Percentiles rank a stretch among this genome's conserved stretches.
These are phyloP conservation scores for Talaromyces stipitatus DNA, from an alignment of 495 filamentous ascomycete genomes.

Conservation along the genomic window DNA sequence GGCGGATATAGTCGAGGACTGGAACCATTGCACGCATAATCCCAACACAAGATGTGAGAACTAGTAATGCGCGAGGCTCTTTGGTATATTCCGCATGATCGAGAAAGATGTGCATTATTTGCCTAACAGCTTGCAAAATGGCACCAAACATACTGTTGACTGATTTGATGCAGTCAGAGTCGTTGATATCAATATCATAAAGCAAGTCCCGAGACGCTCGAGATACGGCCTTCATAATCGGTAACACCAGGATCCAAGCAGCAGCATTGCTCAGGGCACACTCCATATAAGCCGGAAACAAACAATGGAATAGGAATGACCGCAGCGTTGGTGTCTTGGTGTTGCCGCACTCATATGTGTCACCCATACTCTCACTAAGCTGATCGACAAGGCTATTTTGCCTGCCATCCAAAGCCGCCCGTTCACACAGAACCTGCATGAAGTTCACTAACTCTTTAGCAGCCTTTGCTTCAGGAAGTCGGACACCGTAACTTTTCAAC, in stretches of 20 bases:
- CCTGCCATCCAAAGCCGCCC: slow-evolving; percentile 53
- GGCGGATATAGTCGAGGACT: slow-evolving; percentile 46
- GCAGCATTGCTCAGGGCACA: slow-evolving; percentile 37
- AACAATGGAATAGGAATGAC: slow-evolving; percentile 45
- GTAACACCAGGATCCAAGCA: slow-evolving; percentile 52
- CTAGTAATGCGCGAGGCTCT: slow-evolving; percentile 31
- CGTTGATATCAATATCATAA: slow-evolving; percentile 40
- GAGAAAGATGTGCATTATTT: slow-evolving; percentile 25
- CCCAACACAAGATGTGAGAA: slow-evolving; percentile 34
- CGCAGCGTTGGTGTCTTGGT: slow-evolving; percentile 43
- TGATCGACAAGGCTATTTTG: slow-evolving; percentile 53
- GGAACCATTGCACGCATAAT: slow-evolving; percentile 39
- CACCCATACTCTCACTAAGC: slow-evolving; percentile 47
- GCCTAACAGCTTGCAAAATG: slow-evolving; percentile 34
- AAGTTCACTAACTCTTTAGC: slow-evolving; percentile 54
- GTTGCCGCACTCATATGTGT: slow-evolving; percentile 38
- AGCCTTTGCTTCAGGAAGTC: slow-evolving; percentile 41
- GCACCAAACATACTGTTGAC: slow-evolving; percentile 34
- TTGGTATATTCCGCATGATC: slow-evolving; percentile 23
- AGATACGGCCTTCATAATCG: slow-evolving; percentile 44
- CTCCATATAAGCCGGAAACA: slow-evolving; percentile 62
- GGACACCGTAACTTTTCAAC: slow-evolving; percentile 56
- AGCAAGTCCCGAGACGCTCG: slow-evolving; percentile 39
- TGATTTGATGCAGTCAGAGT: slow-evolving; percentile 32
- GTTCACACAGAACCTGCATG: slow-evolving; percentile 55